phyloP scores from a whole-genome alignment of 257 asterid species.

The Scutellaria barbata region DNA sequence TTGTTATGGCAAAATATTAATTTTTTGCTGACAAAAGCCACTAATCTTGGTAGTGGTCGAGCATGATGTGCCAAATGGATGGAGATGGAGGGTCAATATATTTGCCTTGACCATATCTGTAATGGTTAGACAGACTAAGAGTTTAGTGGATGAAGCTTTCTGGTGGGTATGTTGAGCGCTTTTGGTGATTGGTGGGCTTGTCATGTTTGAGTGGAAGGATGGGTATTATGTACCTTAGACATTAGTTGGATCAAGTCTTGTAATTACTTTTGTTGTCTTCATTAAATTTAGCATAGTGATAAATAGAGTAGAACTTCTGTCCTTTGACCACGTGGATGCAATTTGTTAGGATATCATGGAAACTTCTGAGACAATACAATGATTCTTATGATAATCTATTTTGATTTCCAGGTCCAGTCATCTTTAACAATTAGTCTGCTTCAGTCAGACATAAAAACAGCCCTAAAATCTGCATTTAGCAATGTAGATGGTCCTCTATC shows the following conservation, averaged over 20 bases:
- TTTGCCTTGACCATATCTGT: constrained; percentile 15
- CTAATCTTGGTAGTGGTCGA: constrained; percentile 18
- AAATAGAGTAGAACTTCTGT: constrained; percentile 8
- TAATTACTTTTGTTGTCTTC: constrained; percentile 9
- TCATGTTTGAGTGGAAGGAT: constrained; percentile 17
- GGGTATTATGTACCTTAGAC: constrained; percentile 14
- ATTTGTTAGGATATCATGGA: constrained; percentile 6
- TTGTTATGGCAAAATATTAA: not conserved
- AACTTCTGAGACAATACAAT: constrained; percentile 25
- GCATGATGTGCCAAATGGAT: constrained; percentile 18
- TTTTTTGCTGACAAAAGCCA: constrained; percentile 25
- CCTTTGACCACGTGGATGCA: constrained; percentile 2
- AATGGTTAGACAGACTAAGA: constrained; percentile 22
- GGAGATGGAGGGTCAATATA: constrained; percentile 9
- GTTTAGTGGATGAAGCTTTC: constrained; percentile 18
- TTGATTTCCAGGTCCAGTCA: constrained; percentile 81
- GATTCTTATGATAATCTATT: constrained; percentile 29
- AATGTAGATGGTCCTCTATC: constrained; percentile 92
- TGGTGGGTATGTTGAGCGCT: constrained; percentile 22
- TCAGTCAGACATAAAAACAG: constrained; percentile 92
- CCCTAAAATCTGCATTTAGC: constrained; percentile 91
- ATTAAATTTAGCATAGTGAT: constrained; percentile 5
- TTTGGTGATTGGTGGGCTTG: constrained; percentile 29
- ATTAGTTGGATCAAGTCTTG: constrained; percentile 21
- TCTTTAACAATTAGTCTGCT: constrained; percentile 81